Evolutionary conservation across 179 eudicot species (phyloP).

Genomic region (Heliamphora pulchella): DNA sequence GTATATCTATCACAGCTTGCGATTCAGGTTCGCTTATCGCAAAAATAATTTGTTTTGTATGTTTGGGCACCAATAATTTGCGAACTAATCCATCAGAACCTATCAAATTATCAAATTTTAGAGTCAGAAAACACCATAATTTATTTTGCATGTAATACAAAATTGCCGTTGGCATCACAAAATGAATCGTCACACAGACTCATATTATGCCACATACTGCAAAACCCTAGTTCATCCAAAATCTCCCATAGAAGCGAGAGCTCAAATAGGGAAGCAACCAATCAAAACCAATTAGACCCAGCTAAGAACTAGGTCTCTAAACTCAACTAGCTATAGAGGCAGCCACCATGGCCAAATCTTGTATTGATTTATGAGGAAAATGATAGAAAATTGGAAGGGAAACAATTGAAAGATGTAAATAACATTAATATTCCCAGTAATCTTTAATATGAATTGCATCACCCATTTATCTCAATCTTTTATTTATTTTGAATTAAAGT

Average conservation of each 20-base stretch:
- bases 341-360: too few species aligned
- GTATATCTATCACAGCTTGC: constrained; percentile 45
- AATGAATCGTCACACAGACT: constrained; percentile 7
- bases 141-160: constrained; percentile 40
- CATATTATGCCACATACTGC: too few species aligned
- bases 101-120: constrained; percentile 48
- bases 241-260: neutral
- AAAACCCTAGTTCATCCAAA: neutral
- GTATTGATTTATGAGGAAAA: neutral
- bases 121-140: constrained; percentile 66
- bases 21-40: constrained; percentile 59
- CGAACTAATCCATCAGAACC: constrained; percentile 54
- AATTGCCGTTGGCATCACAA: constrained; percentile 36
- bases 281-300: neutral
- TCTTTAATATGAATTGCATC: too few species aligned
- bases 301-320: neutral
- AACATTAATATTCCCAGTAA: too few species aligned
- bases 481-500: too few species aligned
- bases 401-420: too few species aligned
- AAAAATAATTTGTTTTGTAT: constrained; percentile 69
- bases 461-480: too few species aligned
- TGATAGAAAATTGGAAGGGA: neutral
- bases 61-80: constrained; percentile 57
- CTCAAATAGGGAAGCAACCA: neutral
- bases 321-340: too few species aligned